Percentiles rank a stretch among this genome's conserved stretches.
phyloP scores from a whole-genome alignment of 306 rosid species.

The Begonia fuchsioides region DNA sequence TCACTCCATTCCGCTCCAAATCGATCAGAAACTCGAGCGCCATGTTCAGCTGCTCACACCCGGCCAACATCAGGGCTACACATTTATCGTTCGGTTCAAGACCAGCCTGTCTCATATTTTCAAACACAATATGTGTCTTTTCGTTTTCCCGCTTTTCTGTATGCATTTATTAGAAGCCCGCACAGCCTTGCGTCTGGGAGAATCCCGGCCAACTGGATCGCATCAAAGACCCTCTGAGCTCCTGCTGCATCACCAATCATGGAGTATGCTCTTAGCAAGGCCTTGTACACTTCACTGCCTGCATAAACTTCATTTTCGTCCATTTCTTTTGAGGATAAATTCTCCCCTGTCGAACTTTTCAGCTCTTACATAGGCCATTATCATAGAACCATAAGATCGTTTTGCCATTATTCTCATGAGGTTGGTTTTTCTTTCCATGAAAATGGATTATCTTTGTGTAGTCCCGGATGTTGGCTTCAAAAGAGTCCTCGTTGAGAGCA shows the following conservation, averaged over 20 bases:
- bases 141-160: constrained; percentile 42
- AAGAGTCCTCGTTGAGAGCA: constrained; percentile 56
- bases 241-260: constrained; percentile 53
- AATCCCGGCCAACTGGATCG: constrained; percentile 64
- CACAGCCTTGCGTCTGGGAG: constrained; percentile 64
- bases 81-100: constrained; percentile 62
- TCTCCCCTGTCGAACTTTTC: constrained; percentile 62
- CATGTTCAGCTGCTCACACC: constrained; percentile 46
- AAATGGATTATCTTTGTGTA: constrained; percentile 66
- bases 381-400: constrained; percentile 76
- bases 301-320: constrained; percentile 51
- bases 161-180: constrained; percentile 57
- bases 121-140: constrained; percentile 46
- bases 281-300: constrained; percentile 81
- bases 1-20: constrained; percentile 48
- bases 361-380: constrained; percentile 78
- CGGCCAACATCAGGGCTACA: constrained; percentile 42
- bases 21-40: constrained; percentile 55
- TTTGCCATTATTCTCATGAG: constrained; percentile 55
- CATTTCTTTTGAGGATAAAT: constrained; percentile 54
- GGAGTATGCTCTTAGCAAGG: constrained; percentile 70
- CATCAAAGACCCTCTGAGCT: constrained; percentile 76
- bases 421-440: constrained; percentile 46
- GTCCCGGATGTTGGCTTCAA: constrained; percentile 59
- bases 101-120: constrained; percentile 69